Conservation (phyloP, 345 rosid species). For the Eucalyptus microcorys region DNA sequence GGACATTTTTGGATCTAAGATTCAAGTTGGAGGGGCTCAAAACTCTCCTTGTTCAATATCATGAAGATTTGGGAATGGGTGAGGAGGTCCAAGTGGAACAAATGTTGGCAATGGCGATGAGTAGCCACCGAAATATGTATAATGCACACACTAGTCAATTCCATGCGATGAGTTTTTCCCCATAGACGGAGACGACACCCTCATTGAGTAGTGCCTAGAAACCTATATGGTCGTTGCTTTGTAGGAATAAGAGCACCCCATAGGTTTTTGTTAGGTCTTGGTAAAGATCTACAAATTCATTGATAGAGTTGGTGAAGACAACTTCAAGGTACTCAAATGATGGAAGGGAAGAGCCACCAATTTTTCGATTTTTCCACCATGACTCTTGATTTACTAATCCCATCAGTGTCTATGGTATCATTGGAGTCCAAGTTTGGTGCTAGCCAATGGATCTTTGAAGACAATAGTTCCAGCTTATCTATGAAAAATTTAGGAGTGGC, state of each 20-base stretch:
- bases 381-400: background rate
- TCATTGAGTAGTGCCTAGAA: background rate
- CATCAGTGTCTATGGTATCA: background rate
- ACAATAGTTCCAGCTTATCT: background rate
- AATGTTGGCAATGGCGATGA: background rate
- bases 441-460: background rate
- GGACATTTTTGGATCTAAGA: background rate
- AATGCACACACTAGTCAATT: background rate
- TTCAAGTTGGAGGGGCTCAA: background rate
- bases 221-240: too few relatives aligned
- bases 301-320: background rate
- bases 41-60: too few relatives aligned
- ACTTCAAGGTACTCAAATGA: background rate
- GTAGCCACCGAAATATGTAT: background rate
- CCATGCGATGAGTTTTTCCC: too few relatives aligned
- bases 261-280: background rate
- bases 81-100: background rate
- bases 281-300: background rate
- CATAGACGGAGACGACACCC: fast-evolving
- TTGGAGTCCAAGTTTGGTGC: background rate
- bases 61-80: too few relatives aligned
- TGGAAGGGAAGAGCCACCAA: background rate
- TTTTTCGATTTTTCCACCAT: background rate
- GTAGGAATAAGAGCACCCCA: background rate
- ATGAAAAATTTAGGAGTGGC: background rate